Evolutionary conservation across 2,329 filamentous ascomycete species (phyloP).

Genomic region (Dactylella cylindrospora): DNA sequence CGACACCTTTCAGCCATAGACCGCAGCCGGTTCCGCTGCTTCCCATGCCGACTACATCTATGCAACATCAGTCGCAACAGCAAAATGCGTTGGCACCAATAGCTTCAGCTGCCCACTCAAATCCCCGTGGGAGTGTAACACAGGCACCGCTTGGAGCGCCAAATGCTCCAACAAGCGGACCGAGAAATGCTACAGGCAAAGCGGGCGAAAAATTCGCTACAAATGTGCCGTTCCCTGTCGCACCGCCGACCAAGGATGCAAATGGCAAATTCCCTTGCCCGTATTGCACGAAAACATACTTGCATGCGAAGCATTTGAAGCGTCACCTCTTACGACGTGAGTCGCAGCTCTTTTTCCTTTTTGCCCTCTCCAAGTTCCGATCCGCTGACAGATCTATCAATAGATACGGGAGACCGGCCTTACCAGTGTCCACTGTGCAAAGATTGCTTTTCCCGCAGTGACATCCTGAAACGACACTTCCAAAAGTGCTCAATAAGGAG

Average conservation of each 20-base stretch:
- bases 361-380: conserved; percentile 27
- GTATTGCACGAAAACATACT: conserved; percentile 96
- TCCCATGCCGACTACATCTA: conserved; percentile 40
- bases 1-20: conserved; percentile 39
- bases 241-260: conserved; percentile 82
- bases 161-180: conserved; percentile 26
- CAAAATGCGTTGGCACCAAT: conserved; percentile 44
- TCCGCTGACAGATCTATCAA: conserved; percentile 51
- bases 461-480: conserved; percentile 98
- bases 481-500: conserved; percentile 97
- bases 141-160: conserved; percentile 27
- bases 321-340: conserved; percentile 79
- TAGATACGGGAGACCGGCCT: conserved; percentile 94
- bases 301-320: conserved; percentile 96
- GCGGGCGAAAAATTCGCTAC: conserved; percentile 39
- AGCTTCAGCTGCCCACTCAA: conserved; percentile 21
- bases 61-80: conserved; percentile 39
- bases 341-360: conserved; percentile 21
- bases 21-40: conserved; percentile 39
- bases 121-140: conserved; percentile 36
- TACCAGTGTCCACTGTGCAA: conserved; percentile 98
- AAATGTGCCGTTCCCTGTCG: conserved; percentile 36
- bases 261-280: conserved; percentile 98
- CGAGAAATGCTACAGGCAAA: conserved; percentile 18
- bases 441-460: conserved; percentile 95